A percentile compares a stretch with the other conserved stretches of the same genome.
phyloP scores from a whole-genome alignment of 163 green algal species.

The Prototheca cutis region DNA sequence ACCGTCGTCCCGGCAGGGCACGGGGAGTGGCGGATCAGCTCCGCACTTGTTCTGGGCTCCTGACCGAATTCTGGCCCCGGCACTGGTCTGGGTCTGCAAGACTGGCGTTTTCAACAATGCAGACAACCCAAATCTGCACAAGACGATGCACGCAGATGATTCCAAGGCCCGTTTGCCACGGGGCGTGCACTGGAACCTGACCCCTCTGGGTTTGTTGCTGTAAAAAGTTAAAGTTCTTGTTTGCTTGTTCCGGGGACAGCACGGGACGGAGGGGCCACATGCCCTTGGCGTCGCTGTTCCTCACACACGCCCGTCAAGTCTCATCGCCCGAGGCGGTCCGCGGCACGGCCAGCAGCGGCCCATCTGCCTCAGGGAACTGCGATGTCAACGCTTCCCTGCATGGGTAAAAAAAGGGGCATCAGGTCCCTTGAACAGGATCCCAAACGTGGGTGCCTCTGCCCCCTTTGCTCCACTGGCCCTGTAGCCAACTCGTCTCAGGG shows the following conservation, averaged over 20 bases:
- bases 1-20: neutral
- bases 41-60: neutral
- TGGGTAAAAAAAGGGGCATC: neutral
- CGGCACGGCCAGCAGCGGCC: slow-evolving; percentile 42
- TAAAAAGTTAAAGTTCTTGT: neutral
- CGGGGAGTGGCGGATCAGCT: neutral
- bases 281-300: neutral
- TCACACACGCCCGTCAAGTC: neutral
- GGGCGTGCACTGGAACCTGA: neutral
- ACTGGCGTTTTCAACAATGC: neutral
- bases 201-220: neutral
- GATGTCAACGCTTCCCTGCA: slow-evolving; percentile 25
- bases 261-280: neutral
- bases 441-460: neutral
- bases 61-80: neutral
- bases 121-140: neutral
- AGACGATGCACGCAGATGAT: neutral
- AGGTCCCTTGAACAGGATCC: neutral
- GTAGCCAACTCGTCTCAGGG: neutral
- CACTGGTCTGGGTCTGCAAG: neutral
- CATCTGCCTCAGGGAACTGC: slow-evolving; percentile 33
- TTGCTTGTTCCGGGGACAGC: neutral
- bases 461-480: neutral
- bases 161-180: neutral
- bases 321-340: slow-evolving; percentile 26